Evolutionary conservation across 2,329 filamentous ascomycete species (phyloP), one percentile per base, ranked within the genome.

Genomic region (Penicillium italicum): DNA sequence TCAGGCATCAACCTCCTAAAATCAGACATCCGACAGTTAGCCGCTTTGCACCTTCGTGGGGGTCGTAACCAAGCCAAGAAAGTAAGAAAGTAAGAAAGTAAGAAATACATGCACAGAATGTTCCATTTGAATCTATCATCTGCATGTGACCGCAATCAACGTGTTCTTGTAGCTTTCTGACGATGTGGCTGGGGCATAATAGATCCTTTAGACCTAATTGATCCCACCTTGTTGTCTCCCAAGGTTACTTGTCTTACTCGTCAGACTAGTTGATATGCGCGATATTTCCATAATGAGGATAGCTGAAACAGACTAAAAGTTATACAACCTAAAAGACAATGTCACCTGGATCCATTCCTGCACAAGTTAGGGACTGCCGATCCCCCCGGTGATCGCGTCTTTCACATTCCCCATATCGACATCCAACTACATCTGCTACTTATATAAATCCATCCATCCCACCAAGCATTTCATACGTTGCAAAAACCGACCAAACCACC

Each of bases 261-360:
- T 6, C 24, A 26, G 6, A 14, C 31, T 3, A 36, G 33, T n/a
- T 9, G 16, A 34, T 4, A 34, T 16, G 14, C 33, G 14, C 14
- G 12, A 33, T 31, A 26, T 26, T 26, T 26, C 4, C 24, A 26
- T 6, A 26, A 26, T n/a, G n/a, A n/a, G n/a, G 6, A 26, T 6
- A 31, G 4, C n/a, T 16, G 42, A 44, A 44, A 44, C 28, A 44
- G 18, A 33, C 30, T 24, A n/a, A 24, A 24, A 31, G 4, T 24
- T 31, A 46, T 24, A n/a, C 44, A 34, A 34, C 18, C 3, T 24
- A 6, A 16, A 22, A 18, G 16, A 20, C 16, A 33, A 38, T 43
- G 28, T 24, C 7, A 45, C 43, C 22, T 36, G 36, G 49, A 55
- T 52, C 46, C 53, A 56, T 56, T 56, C 48, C 53, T 33, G 24